Conservation (phyloP, 176 grass and related monocot species). For the Carex littledalei region DNA sequence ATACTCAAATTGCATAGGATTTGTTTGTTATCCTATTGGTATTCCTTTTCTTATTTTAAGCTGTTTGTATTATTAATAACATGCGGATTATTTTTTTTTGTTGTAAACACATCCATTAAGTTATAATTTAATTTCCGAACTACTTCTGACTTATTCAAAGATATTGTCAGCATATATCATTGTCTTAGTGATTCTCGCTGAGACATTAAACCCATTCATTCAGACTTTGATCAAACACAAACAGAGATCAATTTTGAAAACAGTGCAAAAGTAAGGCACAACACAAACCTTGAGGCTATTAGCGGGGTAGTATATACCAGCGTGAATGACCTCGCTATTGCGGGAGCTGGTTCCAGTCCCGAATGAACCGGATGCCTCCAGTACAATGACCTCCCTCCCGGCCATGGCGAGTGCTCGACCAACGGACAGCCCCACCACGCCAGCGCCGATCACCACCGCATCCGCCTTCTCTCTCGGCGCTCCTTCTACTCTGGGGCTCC, state of each 20-base stretch:
- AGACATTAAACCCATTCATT: background rate
- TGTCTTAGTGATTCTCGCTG: background rate
- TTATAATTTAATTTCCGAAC: background rate
- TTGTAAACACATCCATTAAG: background rate
- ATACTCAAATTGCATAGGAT: background rate
- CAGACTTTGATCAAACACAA: background rate
- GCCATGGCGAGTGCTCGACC: slow-evolving; percentile 65
- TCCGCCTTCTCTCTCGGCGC: slow-evolving; percentile 52
- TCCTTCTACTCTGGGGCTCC: slow-evolving; percentile 22
- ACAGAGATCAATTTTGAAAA: background rate
- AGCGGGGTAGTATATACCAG: slow-evolving; percentile 82
- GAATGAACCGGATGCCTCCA: slow-evolving; percentile 71
- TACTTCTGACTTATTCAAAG: background rate
- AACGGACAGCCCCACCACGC: slow-evolving; percentile 68
- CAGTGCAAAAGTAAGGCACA: background rate
- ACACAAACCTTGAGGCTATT: slow-evolving; percentile 63
- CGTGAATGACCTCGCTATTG: slow-evolving; percentile 95
- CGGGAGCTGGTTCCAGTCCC: slow-evolving; percentile 90
- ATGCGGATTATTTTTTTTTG: background rate
- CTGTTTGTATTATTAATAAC: background rate
- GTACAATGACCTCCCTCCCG: slow-evolving; percentile 73
- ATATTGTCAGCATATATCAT: background rate
- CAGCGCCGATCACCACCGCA: slow-evolving; percentile 76
- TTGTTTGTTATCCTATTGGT: background rate
- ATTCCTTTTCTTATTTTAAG: background rate